Evolutionary conservation across 2,329 filamentous ascomycete species (phyloP).

Genomic region (Exophiala bonariae): DNA sequence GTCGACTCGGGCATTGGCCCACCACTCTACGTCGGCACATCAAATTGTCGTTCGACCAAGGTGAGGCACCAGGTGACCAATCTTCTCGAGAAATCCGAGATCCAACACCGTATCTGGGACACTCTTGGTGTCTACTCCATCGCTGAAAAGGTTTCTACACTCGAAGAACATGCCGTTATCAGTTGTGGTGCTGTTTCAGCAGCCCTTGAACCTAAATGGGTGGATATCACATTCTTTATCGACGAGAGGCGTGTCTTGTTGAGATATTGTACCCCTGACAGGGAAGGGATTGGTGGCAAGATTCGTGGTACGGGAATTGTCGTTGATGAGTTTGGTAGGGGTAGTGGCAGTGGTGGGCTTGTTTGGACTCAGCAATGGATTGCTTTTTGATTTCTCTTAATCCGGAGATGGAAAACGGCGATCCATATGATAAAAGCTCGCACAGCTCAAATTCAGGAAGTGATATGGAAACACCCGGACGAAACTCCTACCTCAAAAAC

Average conservation of each 20-base stretch:
- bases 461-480: too few species aligned
- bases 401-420: too few species aligned
- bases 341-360: conserved; percentile 23
- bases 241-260: conserved; percentile 24
- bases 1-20: conserved; percentile 27
- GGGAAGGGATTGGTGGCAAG: conserved; percentile 13
- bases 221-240: conserved; percentile 28
- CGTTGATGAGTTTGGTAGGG: conserved; percentile 4
- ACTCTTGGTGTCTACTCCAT: conserved; percentile 24
- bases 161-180: conserved; percentile 28
- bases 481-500: too few species aligned
- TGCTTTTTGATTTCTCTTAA: conserved; percentile 9
- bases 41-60: conserved; percentile 22
- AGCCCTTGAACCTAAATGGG: conserved; percentile 25
- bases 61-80: conserved; percentile 26
- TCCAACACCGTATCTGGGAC: conserved; percentile 20
- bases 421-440: too few species aligned
- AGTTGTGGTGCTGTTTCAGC: conserved; percentile 12
- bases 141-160: conserved; percentile 23
- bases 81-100: conserved; percentile 17
- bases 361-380: conserved; percentile 30
- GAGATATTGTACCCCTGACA: conserved; percentile 24
- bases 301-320: conserved; percentile 18
- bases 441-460: too few species aligned
- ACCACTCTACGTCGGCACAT: conserved; percentile 15